These are phyloP conservation scores for Acacia confusa DNA, from an alignment of 306 rosid species.

Conservation along the genomic window DNA sequence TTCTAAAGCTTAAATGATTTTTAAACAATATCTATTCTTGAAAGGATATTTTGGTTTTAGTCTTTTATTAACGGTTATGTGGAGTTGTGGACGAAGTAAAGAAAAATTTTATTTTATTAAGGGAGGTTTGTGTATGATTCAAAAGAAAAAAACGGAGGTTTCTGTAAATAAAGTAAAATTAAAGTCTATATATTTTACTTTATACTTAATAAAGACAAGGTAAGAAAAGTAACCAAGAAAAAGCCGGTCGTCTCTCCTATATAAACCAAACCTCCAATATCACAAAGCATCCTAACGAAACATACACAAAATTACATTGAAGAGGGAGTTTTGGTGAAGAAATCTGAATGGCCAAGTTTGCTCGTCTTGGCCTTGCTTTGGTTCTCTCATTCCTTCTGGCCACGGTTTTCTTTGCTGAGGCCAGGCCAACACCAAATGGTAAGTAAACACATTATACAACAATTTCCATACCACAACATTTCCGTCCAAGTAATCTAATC, in stretches of 20 bases:
- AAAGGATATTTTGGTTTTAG: no score
- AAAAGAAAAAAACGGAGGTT: no score
- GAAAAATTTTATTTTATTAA: no score
- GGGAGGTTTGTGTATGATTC: no score
- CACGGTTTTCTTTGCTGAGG: not conserved
- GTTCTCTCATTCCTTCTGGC: not conserved
- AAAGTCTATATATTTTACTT: no score
- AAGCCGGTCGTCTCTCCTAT: not conserved
- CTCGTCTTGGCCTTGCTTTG: not conserved
- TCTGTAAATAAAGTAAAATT: no score
- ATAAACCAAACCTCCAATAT: not conserved
- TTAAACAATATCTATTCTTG: no score
- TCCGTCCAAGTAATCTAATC: no score
- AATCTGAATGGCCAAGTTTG: not conserved
- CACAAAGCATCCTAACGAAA: not conserved
- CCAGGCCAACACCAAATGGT: not conserved
- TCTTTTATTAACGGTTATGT: no score
- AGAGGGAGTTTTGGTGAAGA: not conserved
- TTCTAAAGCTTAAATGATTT: no score
- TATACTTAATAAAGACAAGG: not conserved
- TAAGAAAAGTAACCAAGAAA: not conserved
- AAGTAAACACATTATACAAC: not conserved
- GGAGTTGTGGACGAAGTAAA: no score
- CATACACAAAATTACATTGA: not conserved
- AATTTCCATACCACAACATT: no score